A percentile compares a stretch with the other conserved stretches of the same genome.
Evolutionary conservation across 1,284 basidiomycete genomes (phyloP).

Genomic region (Cerrena zonata): DNA sequence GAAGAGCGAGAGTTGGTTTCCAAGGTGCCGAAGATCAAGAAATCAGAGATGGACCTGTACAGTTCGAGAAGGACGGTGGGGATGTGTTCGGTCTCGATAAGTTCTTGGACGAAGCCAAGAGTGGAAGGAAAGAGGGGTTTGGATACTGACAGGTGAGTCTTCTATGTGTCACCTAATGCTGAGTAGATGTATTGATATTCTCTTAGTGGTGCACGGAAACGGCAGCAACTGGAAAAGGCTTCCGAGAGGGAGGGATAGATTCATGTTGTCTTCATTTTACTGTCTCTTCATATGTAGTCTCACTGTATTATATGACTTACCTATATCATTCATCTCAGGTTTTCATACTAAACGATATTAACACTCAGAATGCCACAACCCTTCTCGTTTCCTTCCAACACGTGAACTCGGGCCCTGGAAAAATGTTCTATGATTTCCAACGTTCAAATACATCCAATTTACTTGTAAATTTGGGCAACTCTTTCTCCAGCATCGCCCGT

Average conservation of each 20-base stretch:
- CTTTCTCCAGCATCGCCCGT: too few species aligned
- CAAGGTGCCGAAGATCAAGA: slow-evolving; percentile 83
- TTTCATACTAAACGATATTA: too few species aligned
- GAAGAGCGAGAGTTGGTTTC: slow-evolving; percentile 81
- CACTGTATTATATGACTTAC: background rate
- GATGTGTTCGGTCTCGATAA: slow-evolving; percentile 99
- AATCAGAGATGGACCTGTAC: slow-evolving; percentile 87
- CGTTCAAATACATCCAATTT: too few species aligned
- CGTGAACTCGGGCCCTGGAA: too few species aligned
- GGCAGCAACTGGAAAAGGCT: slow-evolving; percentile 67
- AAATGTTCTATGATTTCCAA: too few species aligned
- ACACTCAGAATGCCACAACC: too few species aligned
- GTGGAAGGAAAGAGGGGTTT: slow-evolving; percentile 86
- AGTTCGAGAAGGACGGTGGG: slow-evolving; percentile 94
- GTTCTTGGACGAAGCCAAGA: slow-evolving; percentile 95
- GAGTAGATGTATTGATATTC: slow-evolving; percentile 9
- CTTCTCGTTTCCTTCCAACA: too few species aligned
- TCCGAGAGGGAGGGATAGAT: slow-evolving; percentile 41
- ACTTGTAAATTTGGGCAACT: too few species aligned
- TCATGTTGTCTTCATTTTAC: background rate
- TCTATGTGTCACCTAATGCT: background rate
- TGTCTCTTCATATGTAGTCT: background rate
- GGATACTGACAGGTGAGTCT: slow-evolving; percentile 65
- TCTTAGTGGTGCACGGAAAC: slow-evolving; percentile 58
- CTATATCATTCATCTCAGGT: too few species aligned